These are phyloP conservation scores for Botrytis fragariae DNA, from an alignment of 2,329 filamentous ascomycete genomes.

Conservation along the genomic window DNA sequence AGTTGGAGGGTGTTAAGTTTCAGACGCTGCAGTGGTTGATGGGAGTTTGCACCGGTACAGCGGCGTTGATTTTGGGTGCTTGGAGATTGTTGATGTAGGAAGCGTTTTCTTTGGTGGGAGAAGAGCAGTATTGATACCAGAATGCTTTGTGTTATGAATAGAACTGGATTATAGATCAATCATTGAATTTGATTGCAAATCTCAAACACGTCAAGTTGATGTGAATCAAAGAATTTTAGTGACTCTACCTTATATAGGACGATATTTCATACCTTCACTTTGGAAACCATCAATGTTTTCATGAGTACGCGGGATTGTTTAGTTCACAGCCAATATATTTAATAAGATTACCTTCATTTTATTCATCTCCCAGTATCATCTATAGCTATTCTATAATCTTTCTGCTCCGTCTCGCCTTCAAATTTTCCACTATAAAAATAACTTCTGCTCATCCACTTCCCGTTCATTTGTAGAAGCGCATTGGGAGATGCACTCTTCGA, in stretches of 20 bases:
- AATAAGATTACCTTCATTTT: neutral
- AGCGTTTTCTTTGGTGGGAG: neutral
- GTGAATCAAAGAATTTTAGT: neutral
- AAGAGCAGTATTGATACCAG: conserved; percentile 1
- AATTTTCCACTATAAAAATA: neutral
- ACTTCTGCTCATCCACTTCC: neutral
- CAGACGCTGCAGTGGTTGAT: conserved; percentile 97
- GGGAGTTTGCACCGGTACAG: conserved; percentile 71
- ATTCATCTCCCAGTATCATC: neutral
- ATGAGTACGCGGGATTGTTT: neutral
- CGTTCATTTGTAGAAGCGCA: neutral
- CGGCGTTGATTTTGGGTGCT: conserved; percentile 65
- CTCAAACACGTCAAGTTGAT: neutral
- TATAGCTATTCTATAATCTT: neutral
- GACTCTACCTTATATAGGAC: neutral
- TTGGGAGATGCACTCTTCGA: neutral
- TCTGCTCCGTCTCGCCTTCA: neutral
- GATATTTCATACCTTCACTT: neutral
- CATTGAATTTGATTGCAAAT: neutral
- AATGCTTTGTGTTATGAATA: conserved; percentile 1
- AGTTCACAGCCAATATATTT: neutral
- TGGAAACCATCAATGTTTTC: too few relatives aligned
- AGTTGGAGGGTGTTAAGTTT: conserved; percentile 96
- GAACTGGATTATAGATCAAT: neutral
- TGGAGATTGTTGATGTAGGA: conserved; percentile 66